These are phyloP conservation scores for Trichosporon asahii DNA, from an alignment of 1,284 basidiomycete species.

Conservation along the genomic window DNA sequence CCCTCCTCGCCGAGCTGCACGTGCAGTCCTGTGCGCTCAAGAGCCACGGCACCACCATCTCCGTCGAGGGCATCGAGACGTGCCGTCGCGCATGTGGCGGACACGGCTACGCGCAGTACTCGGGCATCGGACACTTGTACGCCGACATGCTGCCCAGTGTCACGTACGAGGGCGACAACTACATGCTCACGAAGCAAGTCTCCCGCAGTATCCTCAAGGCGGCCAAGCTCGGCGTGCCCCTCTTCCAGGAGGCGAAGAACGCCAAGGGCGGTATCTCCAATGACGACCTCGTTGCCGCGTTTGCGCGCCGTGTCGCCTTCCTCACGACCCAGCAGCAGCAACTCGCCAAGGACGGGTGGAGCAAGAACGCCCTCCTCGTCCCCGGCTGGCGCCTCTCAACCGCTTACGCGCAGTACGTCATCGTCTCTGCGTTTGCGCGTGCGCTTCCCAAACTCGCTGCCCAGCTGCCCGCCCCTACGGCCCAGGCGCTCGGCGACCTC, in stretches of 20 bases:
- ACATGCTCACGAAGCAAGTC: conserved; percentile 57
- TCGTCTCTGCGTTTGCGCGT: conserved; percentile 8
- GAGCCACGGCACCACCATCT: conserved; percentile 49
- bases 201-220: conserved; percentile 55
- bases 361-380: conserved; percentile 36
- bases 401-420: conserved; percentile 19
- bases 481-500: conserved; percentile 43
- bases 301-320: conserved; percentile 46
- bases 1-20: conserved; percentile 21
- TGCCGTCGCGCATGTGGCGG: conserved; percentile 57
- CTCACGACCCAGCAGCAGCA: conserved; percentile 46
- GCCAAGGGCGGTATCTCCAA: conserved; percentile 55
- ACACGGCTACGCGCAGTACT: conserved; percentile 59
- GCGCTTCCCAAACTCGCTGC: conserved; percentile 10
- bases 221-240: conserved; percentile 51
- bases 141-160: conserved; percentile 56
- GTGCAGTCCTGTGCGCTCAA: conserved; percentile 18
- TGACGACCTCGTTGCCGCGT: conserved; percentile 57
- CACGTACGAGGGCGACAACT: conserved; percentile 60
- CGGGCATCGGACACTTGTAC: conserved; percentile 57
- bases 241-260: conserved; percentile 6
- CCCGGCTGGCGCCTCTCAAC: conserved; percentile 23
- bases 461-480: conserved; percentile 4
- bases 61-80: conserved; percentile 57
- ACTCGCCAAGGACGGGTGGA: conserved; percentile 34